Evolutionary conservation across 257 asterid genomes (phyloP), one percentile per base, ranked within the genome.

Genomic region (Plantago elongata): DNA sequence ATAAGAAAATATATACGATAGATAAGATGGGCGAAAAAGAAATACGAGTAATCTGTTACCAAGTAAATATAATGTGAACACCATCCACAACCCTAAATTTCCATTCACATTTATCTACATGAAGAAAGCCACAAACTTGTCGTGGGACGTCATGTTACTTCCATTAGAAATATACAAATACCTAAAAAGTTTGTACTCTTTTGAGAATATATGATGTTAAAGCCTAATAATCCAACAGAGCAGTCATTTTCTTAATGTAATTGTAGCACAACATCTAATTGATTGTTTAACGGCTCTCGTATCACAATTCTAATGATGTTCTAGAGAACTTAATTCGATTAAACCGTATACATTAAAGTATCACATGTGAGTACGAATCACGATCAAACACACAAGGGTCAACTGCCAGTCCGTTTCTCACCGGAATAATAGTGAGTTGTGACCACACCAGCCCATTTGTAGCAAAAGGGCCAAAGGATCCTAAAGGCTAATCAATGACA

Each of bases 161-260:
- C 64, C 40, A 66, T 3, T 42, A 37, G 55, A n/a, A 47, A 64
- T 45, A 66, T 30, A 60, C 27, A 61, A 27, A 57, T 55, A 38
- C 74, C 45, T 12, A 30, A 29, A 22, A 22, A 22, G 27, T 30
- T 72, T 66, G 75, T 55, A 56, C 13, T 9, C 14, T 13, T 48
- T 60, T 60, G 45, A 67, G 10, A 43, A 40, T n/a, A 37, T 13
- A 55, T 46, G 55, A 22, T 22, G 27, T 22, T 22, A 29, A 54
- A 15, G 82, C 79, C 85, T 74, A 69, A 65, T 13, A 79, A 56
- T 79, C 80, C 87, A 76, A 81, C 54, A 18, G 17, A 29, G 69
- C 38, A 12, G 73, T 80, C 76, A 8, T 54, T 77, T 67, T 78
- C 78, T 45, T 18, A 13, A n/a, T n/a, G n/a, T n/a, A n/a, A 14